Conservation (phyloP, 768 basidiomycete genomes). For the Pisolithus sp. region DNA sequence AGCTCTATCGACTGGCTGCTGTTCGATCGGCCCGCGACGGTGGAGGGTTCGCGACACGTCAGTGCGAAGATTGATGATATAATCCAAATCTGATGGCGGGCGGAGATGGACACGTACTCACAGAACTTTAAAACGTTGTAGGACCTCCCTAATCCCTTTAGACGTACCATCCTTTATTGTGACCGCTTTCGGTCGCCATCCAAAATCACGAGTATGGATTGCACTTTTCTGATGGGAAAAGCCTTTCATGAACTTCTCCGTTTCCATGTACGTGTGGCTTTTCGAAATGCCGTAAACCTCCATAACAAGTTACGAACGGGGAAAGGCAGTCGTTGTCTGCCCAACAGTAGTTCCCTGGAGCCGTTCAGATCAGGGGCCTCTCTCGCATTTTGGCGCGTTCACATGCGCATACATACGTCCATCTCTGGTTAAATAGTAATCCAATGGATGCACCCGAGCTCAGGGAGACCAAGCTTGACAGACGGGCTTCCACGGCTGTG, state of each 20-base stretch:
- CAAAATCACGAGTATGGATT: too few relatives aligned
- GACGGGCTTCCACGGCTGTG: too few relatives aligned
- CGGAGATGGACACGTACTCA: neutral
- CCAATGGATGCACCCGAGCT: too few relatives aligned
- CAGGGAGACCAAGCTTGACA: too few relatives aligned
- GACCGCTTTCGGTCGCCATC: neutral
- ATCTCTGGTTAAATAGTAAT: too few relatives aligned
- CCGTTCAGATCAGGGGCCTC: too few relatives aligned
- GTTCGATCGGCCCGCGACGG: neutral
- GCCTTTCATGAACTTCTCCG: neutral
- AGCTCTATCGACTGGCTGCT: neutral
- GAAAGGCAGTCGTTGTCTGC: neutral
- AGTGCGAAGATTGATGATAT: neutral
- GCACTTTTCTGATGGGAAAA: neutral
- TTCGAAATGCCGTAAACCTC: neutral
- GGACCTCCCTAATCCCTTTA: neutral
- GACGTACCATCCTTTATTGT: neutral
- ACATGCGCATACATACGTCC: too few relatives aligned
- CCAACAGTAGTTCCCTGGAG: neutral
- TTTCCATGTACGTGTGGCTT: too few relatives aligned
- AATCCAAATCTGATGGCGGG: neutral
- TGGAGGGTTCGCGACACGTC: neutral
- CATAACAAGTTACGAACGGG: neutral
- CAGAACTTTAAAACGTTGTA: neutral
- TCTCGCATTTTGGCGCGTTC: too few relatives aligned